Evolutionary conservation across 352 stramenopile genomes (phyloP), one percentile per base, ranked within the genome.

Genomic region (Pythium vanterpoolii): DNA sequence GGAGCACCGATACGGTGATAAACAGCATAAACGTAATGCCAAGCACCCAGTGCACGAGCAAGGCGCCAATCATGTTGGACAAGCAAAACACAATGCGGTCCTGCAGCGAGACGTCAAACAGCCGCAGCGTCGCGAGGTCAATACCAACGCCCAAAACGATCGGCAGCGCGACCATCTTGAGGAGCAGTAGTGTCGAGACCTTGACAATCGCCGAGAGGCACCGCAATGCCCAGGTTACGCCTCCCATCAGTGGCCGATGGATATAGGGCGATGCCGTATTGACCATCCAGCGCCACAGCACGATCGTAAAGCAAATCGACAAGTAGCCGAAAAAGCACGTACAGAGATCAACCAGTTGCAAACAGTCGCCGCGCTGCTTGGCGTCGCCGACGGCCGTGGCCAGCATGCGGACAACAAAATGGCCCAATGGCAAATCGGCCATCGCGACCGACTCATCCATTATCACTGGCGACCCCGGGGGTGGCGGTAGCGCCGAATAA

Each of bases 21-120:
- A 98, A 91, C 11, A 99, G 81, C 96, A 99, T 99, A 62, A 98
- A 98, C 5, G 90, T 98, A 57, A 99, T 99, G 27, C 96, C 96
- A 28, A 96, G 76, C 7, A 99, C 95, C 97, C 97, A 99, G 66
- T 98, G 96, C 23, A 98, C 71, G 57, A 99, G 89, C 26, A 98
- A 63, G 27, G 95, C 85, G 28, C 93, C 95, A 56, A 98, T 76
- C 82, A 93, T 95, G 51, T 91, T 80, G 24, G 84, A 48, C 75
- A 97, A 67, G 85, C 69, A 89, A 78, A 96, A 83, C 16, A 65
- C 36, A 63, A 97, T 71, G 31, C 91, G 82, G 38, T 91, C 77
- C 64, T 92, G 79, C 4, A 81, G 68, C 19, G 73, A 82, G 28
- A 84, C 77, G 28, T 89, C 77, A 61, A 98, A 98, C 33, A 98